These are phyloP conservation scores for Alternaria panax DNA, from an alignment of 2,329 filamentous ascomycete species.

Conservation along the genomic window DNA sequence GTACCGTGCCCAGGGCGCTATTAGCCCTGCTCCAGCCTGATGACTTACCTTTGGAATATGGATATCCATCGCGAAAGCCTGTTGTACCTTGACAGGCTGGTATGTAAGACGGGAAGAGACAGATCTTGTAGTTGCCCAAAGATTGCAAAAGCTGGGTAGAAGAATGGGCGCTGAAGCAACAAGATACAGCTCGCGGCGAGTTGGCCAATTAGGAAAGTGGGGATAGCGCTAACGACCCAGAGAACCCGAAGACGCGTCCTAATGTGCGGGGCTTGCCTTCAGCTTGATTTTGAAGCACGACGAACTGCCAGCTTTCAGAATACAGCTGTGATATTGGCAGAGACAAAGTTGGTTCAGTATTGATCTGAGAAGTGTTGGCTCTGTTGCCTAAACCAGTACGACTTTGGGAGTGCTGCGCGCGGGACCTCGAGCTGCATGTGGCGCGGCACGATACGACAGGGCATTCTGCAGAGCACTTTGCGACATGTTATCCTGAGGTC, in stretches of 20 bases:
- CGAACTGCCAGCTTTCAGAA: background rate
- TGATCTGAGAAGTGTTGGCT: background rate
- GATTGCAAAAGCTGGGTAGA: background rate
- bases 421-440: background rate
- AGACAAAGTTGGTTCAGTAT: background rate
- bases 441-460: background rate
- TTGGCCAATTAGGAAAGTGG: constrained; percentile 14
- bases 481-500: background rate
- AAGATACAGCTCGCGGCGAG: background rate
- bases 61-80: constrained; percentile 31
- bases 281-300: background rate
- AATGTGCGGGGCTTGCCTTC: constrained; percentile 16
- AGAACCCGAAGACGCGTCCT: constrained; percentile 5
- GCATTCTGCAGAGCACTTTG: background rate
- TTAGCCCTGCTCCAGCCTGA: background rate
- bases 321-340: background rate
- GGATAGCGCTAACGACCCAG: constrained; percentile 7
- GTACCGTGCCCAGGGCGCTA: background rate
- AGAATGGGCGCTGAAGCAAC: background rate
- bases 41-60: constrained; percentile 31
- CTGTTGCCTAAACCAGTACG: background rate
- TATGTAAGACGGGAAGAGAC: background rate
- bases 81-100: background rate
- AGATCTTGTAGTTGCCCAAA: background rate
- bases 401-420: background rate